A percentile compares a stretch with the other conserved stretches of the same genome.
Evolutionary conservation across 768 basidiomycete species (phyloP).

Genomic region (Dentipellis fragilis): DNA sequence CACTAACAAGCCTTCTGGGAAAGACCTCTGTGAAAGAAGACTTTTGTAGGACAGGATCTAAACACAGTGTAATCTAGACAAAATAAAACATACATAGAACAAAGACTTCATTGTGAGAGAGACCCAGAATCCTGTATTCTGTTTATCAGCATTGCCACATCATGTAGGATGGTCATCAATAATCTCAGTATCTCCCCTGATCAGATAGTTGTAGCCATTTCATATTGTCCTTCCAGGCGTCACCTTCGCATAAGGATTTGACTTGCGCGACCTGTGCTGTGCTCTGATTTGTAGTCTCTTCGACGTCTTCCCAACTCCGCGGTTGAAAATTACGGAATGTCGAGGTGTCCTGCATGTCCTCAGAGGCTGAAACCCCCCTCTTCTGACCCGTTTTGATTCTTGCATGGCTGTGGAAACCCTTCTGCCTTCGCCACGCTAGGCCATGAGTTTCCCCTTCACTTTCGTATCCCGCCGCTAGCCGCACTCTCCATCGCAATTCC

Average conservation of each 20-base stretch:
- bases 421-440: constrained; percentile 25
- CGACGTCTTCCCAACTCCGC: background rate
- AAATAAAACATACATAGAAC: no score
- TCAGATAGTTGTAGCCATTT: background rate
- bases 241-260: background rate
- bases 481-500: constrained; percentile 79
- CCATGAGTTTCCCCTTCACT: constrained; percentile 54
- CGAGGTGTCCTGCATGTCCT: constrained; percentile 9
- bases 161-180: no score
- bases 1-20: no score
- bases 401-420: constrained; percentile 16
- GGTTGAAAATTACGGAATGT: constrained; percentile 6
- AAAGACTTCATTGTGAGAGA: no score
- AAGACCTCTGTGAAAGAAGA: no score
- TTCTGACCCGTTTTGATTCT: constrained; percentile 21
- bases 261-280: background rate
- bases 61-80: no score
- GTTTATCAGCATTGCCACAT: no score
- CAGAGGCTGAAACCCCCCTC: constrained; percentile 10
- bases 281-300: background rate
- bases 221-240: background rate
- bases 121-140: no score
- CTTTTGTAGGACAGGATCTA: no score
- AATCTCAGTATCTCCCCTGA: no score
- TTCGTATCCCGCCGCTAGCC: constrained; percentile 44